Percentiles rank a stretch among this genome's conserved stretches.
These are phyloP conservation scores for Ophiosphaerella korrae DNA, from an alignment of 2,329 filamentous ascomycete species.

Conservation along the genomic window DNA sequence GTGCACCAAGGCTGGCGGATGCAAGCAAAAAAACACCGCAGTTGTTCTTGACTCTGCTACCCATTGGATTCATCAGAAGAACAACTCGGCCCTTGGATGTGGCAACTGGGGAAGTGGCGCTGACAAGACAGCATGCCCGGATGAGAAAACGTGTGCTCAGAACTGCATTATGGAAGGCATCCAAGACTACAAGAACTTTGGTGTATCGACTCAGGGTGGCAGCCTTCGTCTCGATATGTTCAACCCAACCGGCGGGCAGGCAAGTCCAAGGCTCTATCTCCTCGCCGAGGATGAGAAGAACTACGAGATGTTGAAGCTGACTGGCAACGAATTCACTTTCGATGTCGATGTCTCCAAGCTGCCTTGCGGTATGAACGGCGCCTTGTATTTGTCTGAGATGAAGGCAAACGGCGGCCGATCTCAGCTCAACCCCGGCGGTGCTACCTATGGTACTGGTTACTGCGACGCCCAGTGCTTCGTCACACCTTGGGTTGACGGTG, in stretches of 20 bases:
- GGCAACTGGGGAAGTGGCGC: slow-evolving; percentile 35
- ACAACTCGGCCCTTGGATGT: slow-evolving; percentile 39
- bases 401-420: slow-evolving; percentile 44
- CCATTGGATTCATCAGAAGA: slow-evolving; percentile 53
- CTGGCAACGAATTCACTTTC: slow-evolving; percentile 73
- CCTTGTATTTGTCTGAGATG: slow-evolving; percentile 49
- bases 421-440: slow-evolving; percentile 55
- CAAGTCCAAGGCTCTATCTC: slow-evolving; percentile 65
- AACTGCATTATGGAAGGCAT: slow-evolving; percentile 65
- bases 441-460: slow-evolving; percentile 67
- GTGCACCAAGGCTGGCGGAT: slow-evolving; percentile 58
- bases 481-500: slow-evolving; percentile 46
- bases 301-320: slow-evolving; percentile 69
- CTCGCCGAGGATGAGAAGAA: slow-evolving; percentile 62
- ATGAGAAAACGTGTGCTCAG: slow-evolving; percentile 56
- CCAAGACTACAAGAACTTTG: slow-evolving; percentile 59
- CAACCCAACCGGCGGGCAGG: slow-evolving; percentile 41
- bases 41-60: slow-evolving; percentile 57
- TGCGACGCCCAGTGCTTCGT: slow-evolving; percentile 53
- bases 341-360: slow-evolving; percentile 65
- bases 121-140: slow-evolving; percentile 55
- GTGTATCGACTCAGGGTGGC: slow-evolving; percentile 57
- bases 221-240: slow-evolving; percentile 54
- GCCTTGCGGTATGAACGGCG: slow-evolving; percentile 51
- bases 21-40: slow-evolving; percentile 53